Conservation (phyloP, 1,284 basidiomycete species). For the Ganoderma lucidum region DNA sequence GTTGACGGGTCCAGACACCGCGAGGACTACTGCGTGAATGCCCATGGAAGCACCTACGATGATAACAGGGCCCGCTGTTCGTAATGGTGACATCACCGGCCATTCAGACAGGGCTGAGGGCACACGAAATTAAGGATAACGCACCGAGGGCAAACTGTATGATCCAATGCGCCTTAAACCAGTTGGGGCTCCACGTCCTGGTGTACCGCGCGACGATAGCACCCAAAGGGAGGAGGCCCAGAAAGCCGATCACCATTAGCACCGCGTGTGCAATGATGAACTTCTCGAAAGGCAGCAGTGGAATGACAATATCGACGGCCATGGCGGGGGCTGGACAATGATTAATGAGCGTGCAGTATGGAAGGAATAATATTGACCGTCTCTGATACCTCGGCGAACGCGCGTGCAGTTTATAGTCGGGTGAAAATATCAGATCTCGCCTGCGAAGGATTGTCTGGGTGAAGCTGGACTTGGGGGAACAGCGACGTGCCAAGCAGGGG, state of each 20-base stretch:
- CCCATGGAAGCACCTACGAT: constrained; percentile 60
- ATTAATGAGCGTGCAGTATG: constrained; percentile 1
- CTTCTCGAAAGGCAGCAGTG: constrained; percentile 41
- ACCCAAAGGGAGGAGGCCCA: constrained; percentile 43
- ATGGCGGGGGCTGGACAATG: constrained; percentile 10
- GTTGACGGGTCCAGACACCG: constrained; percentile 48
- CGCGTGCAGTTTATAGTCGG: constrained; percentile 8
- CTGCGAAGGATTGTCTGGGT: not conserved
- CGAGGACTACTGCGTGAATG: constrained; percentile 51
- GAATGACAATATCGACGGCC: constrained; percentile 19
- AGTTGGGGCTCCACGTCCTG: constrained; percentile 40
- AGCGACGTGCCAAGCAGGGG: constrained; percentile 10
- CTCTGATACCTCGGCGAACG: not conserved
- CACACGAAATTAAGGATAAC: constrained; percentile 13
- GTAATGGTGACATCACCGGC: not conserved
- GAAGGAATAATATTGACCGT: not conserved
- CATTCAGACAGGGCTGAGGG: constrained; percentile 4
- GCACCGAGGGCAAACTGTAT: constrained; percentile 38
- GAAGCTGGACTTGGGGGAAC: not conserved
- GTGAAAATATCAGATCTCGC: not conserved
- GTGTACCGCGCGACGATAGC: constrained; percentile 42
- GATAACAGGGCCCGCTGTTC: constrained; percentile 53
- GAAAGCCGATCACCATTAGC: constrained; percentile 41
- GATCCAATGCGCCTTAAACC: constrained; percentile 41
- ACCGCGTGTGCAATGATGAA: constrained; percentile 49